Evolutionary conservation across 1,284 basidiomycete species (phyloP).

Genomic region (Malassezia arunalokei): DNA sequence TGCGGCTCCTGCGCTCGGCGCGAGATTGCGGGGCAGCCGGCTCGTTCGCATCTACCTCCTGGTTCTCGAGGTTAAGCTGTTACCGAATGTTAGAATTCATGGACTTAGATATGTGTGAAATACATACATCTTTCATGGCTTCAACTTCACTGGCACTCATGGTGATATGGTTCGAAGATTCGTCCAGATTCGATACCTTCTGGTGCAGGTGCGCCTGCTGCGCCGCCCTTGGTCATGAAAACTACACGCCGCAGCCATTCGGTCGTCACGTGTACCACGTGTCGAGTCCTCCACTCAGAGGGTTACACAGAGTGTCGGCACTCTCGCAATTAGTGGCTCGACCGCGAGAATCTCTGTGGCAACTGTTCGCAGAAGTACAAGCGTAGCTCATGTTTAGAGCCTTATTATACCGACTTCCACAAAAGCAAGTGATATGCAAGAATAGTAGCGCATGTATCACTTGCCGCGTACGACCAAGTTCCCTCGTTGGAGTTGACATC

Average conservation of each 20-base stretch:
- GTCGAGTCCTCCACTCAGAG: not conserved
- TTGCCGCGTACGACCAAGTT: no score
- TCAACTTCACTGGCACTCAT: slow-evolving; percentile 68
- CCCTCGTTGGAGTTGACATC: no score
- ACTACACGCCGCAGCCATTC: slow-evolving; percentile 14
- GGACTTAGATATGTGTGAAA: not conserved
- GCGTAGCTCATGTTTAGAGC: no score
- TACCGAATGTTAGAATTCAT: not conserved
- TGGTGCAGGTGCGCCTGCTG: slow-evolving; percentile 6
- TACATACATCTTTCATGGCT: slow-evolving; percentile 51
- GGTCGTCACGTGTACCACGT: slow-evolving; percentile 14
- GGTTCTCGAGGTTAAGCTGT: slow-evolving; percentile 48
- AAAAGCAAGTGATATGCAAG: no score
- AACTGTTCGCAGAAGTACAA: no score
- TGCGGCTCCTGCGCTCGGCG: slow-evolving; percentile 44
- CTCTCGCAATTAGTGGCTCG: no score
- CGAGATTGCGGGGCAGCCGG: slow-evolving; percentile 66
- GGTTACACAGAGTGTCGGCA: no score
- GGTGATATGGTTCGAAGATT: slow-evolving; percentile 10
- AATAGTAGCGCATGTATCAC: no score
- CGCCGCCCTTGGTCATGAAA: slow-evolving; percentile 8
- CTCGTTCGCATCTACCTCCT: slow-evolving; percentile 58
- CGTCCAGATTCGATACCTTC: not conserved
- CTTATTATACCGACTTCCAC: no score
- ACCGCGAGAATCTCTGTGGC: no score